Evolutionary conservation across 2,329 filamentous ascomycete genomes (phyloP), one percentile per base, ranked within the genome.

Genomic region (Verticillium dahliae): DNA sequence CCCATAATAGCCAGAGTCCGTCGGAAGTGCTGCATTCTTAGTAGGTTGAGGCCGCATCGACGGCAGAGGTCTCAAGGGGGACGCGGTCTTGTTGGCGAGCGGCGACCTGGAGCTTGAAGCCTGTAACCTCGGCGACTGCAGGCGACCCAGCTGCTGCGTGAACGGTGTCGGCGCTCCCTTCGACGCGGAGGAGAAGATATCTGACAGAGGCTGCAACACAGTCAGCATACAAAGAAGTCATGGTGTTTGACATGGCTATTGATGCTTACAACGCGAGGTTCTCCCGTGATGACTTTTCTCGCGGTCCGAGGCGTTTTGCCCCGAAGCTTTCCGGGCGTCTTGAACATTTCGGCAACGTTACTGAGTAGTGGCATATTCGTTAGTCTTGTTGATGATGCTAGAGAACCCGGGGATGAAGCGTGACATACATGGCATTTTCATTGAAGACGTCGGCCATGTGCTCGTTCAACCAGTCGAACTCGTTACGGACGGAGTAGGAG

Each of bases 381-480:
- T 18, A 56, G 54, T 13, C 15, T 6, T 9, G 31, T 9, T 27
- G 27, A 18, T 27, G 27, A 18, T 15, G 1, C 33, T 56, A 11
- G 11, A 39, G 13, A 6, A 6, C 31, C 27, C 4, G 27, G 65
- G 95, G 98, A 69, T 34, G 65, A 78, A 75, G 65, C 6, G 10
- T 35, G 37, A 83, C 90, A 70, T 85, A 97, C 95, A 92, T 85
- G 76, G 93, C 87, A 71, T 92, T 90, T 69, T 89, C 87, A 69
- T 88, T 89, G 73, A 98, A 96, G 70, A 99, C 91, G 65, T 96
- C 92, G 58, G 87, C 86, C 94, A 99, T 97, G 75, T 99, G 95
- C 78, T 98, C 95, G 71, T 99, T 98, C 69, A 99, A 81, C 95
- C 95, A 99, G 73, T 98, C 93, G 71, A 98, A 80, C 74, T 99